Conservation (phyloP, 345 rosid genomes). For the Heritiera fomes region DNA sequence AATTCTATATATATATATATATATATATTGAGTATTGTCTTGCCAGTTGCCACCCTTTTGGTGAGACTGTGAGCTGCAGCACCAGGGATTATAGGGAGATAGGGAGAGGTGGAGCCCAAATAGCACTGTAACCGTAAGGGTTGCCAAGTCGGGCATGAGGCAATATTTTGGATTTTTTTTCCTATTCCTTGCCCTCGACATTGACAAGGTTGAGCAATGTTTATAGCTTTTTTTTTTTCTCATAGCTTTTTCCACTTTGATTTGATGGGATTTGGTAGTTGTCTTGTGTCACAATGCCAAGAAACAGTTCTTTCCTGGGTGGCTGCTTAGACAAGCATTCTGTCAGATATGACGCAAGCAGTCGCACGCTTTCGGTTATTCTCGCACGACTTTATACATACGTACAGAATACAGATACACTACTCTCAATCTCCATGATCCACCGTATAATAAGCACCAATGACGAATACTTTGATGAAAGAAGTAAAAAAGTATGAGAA, state of each 20-base stretch:
- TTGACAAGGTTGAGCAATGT: too few species aligned
- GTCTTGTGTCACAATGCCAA: slow-evolving; percentile 53
- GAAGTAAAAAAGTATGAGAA: too few species aligned
- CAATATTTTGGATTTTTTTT: too few species aligned
- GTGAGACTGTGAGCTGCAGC: not conserved
- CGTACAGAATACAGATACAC: too few species aligned
- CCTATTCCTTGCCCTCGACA: too few species aligned
- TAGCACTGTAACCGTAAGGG: slow-evolving; percentile 29
- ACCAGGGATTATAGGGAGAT: not conserved
- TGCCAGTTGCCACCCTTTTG: not conserved
- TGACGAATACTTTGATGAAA: too few species aligned
- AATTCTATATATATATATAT: not conserved
- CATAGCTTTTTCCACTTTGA: slow-evolving; percentile 26
- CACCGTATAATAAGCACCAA: not conserved
- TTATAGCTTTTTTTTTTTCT: not conserved
- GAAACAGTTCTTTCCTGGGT: slow-evolving; percentile 38
- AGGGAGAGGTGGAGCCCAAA: slow-evolving; percentile 50
- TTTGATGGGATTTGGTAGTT: slow-evolving; percentile 47
- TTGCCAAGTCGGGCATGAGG: not conserved
- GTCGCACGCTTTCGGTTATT: slow-evolving; percentile 22
- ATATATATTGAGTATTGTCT: not conserved
- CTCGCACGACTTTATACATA: not conserved
- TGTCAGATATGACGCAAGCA: slow-evolving; percentile 78
- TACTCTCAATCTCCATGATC: not conserved
- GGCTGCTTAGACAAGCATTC: slow-evolving; percentile 74